Evolutionary conservation across 2,329 filamentous ascomycete genomes (phyloP), one percentile per base, ranked within the genome.

Genomic region (Ophidiomyces ophidiicola): DNA sequence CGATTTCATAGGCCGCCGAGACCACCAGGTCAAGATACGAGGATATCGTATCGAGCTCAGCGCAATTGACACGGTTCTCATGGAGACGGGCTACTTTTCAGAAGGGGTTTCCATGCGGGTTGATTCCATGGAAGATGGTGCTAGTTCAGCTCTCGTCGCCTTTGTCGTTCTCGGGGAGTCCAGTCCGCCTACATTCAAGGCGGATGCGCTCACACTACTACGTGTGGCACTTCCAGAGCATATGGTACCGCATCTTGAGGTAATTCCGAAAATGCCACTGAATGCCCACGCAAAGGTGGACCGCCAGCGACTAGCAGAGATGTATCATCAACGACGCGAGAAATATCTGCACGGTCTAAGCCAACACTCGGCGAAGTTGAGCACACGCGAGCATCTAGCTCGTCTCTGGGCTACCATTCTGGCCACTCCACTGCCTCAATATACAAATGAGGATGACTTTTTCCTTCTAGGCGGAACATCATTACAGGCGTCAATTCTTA

Each of bases 11-110:
- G 86, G 86, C 7, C 71, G 86, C 36, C 74, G 74, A 15, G 85
- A 93, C 51, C 70, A 78, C 45, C 85, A 93, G 56, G 80, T 93
- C 64, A 94, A 94, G 67, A 83, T 93, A 46, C 78, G 86, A 32
- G 85, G 86, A 1, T 93, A 92, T 67, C 72, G 86, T 36, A 86
- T 94, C 48, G 87, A 94, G 62, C 74, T 94, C 30, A 78, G 78
- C 43, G 86, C 93, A 45, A 88, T 94, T 47, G 85, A 93, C 56
- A 78, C 68, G 26, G 77, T 86, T 55, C 35, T 51, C 32, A 15
- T 46, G 24, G 26, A 43, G 11, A 47, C 48, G 1, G 43, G 44
- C 5, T 39, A 44, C 2, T 45, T 50, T n/a, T 42, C 43, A 1
- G 47, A 51, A 4, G 49, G 41, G 0, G 42, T 44, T 2, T 45